Conservation (phyloP, 164 flowering plant species). For the Liquidambar formosana region DNA sequence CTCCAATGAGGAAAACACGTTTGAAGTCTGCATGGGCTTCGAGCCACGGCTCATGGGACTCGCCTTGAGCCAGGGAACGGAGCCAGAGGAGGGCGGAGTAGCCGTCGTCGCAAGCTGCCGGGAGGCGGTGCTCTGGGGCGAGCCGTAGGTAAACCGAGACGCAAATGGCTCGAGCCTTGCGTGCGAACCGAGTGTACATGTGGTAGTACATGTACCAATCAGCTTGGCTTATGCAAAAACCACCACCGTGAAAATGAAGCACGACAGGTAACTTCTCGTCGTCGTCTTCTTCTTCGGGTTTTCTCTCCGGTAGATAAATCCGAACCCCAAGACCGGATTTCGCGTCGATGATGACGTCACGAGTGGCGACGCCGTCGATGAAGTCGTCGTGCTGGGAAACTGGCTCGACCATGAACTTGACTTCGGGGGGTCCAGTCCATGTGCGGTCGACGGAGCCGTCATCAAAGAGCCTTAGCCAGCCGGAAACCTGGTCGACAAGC, state of each 20-base stretch:
- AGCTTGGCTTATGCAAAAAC: constrained; percentile 75
- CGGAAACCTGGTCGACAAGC: constrained; percentile 59
- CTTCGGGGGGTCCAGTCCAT: constrained; percentile 69
- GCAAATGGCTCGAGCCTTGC: constrained; percentile 32
- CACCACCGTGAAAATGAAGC: constrained; percentile 83
- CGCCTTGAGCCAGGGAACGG: constrained; percentile 33
- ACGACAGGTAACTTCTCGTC: constrained; percentile 49
- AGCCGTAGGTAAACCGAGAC: constrained; percentile 60
- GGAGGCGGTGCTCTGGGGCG: constrained; percentile 83
- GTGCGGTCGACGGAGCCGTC: constrained; percentile 76
- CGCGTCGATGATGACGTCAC: constrained; percentile 38
- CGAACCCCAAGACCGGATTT: constrained; percentile 43
- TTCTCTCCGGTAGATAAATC: constrained; percentile 53
- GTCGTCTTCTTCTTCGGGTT: not conserved
- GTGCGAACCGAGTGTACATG: constrained; percentile 49
- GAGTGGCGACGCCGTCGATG: constrained; percentile 58
- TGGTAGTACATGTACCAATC: constrained; percentile 72
- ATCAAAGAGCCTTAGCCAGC: constrained; percentile 63
- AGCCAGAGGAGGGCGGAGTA: constrained; percentile 69
- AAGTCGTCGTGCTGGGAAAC: constrained; percentile 53
- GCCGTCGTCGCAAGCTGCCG: constrained; percentile 65
- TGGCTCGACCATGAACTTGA: constrained; percentile 53
- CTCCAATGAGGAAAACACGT: constrained; percentile 76
- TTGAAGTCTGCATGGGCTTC: constrained; percentile 44
- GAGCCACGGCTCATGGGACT: constrained; percentile 44